phyloP scores from a whole-genome alignment of 1,139 yeast species.

The Zygoascus hellenicus region DNA sequence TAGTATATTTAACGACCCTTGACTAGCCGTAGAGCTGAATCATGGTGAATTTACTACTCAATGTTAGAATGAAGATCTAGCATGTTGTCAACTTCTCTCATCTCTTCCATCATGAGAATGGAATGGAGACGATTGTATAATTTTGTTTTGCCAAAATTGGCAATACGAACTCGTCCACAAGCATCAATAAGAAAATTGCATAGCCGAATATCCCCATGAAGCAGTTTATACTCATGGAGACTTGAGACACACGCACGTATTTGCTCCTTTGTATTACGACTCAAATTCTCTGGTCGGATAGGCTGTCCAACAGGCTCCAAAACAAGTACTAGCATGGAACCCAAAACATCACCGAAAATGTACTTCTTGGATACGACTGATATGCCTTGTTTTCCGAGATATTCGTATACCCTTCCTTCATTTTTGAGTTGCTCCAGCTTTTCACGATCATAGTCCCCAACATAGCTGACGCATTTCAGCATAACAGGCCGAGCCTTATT shows the following conservation, averaged over 20 bases:
- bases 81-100: conserved; percentile 31
- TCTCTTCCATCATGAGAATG: conserved; percentile 23
- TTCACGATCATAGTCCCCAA: conserved; percentile 5
- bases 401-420: conserved; percentile 28
- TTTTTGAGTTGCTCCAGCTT: conserved; percentile 14
- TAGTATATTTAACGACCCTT: too few relatives aligned
- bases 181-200: conserved; percentile 23
- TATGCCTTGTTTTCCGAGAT: conserved; percentile 18
- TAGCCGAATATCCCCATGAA: conserved; percentile 22
- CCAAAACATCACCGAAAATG: conserved; percentile 24
- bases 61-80: conserved; percentile 1
- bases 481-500: conserved; percentile 9
- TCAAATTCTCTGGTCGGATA: conserved; percentile 18
- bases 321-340: conserved; percentile 23
- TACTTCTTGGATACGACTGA: conserved; percentile 20
- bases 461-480: conserved; percentile 18
- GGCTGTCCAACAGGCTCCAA: conserved; percentile 25
- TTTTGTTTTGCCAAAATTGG: conserved; percentile 22
- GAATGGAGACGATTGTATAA: conserved; percentile 25
- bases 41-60: not conserved
- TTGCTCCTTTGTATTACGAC: conserved; percentile 12
- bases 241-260: conserved; percentile 22
- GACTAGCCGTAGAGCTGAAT: too few relatives aligned
- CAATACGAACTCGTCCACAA: conserved; percentile 19
- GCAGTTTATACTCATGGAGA: conserved; percentile 22